Evolutionary conservation across 176 grass and related monocot genomes (phyloP), one percentile per base, ranked within the genome.

Genomic region (Bothriochloa decipiens): DNA sequence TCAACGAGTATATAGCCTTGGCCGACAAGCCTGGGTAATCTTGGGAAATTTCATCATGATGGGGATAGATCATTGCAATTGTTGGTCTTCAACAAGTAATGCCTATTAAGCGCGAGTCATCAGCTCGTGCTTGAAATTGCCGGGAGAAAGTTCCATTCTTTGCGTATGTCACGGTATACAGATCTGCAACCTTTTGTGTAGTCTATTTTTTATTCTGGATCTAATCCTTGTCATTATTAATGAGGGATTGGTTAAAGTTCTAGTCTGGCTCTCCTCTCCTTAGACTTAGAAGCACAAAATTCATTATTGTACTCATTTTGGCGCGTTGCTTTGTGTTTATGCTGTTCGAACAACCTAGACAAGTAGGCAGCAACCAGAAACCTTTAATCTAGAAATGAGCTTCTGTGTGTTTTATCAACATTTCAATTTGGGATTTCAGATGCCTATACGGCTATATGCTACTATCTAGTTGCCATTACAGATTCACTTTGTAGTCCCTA

Each of bases 61-160:
- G 82, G 92, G 93, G 87, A 92, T 92, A 94, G 92, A 94, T 92
- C 92, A 92, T 92, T 94, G 92, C 78, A 94, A 94, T 92, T 94
- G 82, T 95, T 95, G 90, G 90, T 95, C 90, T 90, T 95, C 79
- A 95, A 92, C 64, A 82, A 90, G 92, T 82, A 95, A 95, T 92
- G 88, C 89, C 92, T 90, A 92, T 85, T 92, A 95, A 90, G 90
- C 82, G 75, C 25, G 92, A 95, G 74, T 76, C 70, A 73, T 73
- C 70, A 47, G 42, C 40, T 72, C n/a, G 2, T n/a, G n/a, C n/a
- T n/a, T n/a, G n/a, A n/a, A n/a, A n/a, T n/a, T n/a, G n/a, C n/a
- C n/a, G n/a, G n/a, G n/a, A n/a, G n/a, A n/a, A n/a, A n/a, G n/a
- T n/a, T n/a, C n/a, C n/a, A n/a, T n/a, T 41, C 40, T 41, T 41